Evolutionary conservation across 2,329 filamentous ascomycete genomes (phyloP), one percentile per base, ranked within the genome.

Genomic region (Fusarium verrucosum): DNA sequence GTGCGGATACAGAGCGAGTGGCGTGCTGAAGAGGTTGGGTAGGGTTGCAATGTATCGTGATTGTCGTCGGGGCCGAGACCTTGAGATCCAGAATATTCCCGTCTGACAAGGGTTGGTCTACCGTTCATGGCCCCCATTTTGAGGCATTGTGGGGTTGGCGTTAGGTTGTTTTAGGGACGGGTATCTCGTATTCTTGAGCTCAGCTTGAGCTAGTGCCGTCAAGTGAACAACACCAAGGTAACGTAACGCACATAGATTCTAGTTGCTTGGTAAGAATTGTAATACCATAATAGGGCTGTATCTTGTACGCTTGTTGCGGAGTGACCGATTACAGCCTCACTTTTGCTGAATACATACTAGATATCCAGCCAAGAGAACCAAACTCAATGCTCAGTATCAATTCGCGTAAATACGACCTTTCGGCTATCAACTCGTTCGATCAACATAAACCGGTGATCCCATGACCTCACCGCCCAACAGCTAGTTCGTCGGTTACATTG

Each of bases 101-200:
- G 62, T 65, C 10, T 2, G 16, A 41, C 54, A 60, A 20, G 55
- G 55, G 33, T 19, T n/a, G n/a, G 26, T 58, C 58, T 59, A 37
- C 53, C 37, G 53, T 52, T 58, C 22, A 63, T 58, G 46, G 37
- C 19, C 47, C n/a, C 61, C 54, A 43, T 36, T 60, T 47, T 33
- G 47, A 43, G 44, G 37, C 44, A 42, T 54, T 70, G 65, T 69
- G 68, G 68, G 68, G 68, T 54, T n/a, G n/a, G 42, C 13, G 32
- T 52, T 59, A 17, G 58, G 49, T 51, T 49, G 51, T 23, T 61
- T 44, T 61, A 37, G 58, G 17, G 26, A 56, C 25, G 35, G 35
- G 22, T 45, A 55, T 50, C 68, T 69, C 68, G 65, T 70, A 70
- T 70, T 70, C 50, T 47, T 58, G 28, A 11, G 17, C 41, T 50